Base-by-base conservation (phyloP, 1,284 basidiomycete genomes). In the Puccinia brachypodii region DNA sequence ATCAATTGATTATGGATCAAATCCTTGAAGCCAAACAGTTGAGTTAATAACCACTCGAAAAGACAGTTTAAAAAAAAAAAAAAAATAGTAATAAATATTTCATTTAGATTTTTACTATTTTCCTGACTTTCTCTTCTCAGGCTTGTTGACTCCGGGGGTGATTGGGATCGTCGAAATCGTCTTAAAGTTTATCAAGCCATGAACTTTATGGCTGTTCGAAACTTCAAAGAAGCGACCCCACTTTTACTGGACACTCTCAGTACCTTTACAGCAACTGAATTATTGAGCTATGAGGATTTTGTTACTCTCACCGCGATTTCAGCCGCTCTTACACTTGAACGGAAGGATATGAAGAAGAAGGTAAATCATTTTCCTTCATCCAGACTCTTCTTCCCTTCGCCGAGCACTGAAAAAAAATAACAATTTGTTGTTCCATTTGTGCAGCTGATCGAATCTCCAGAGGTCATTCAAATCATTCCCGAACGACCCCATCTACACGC, bases 111-210 rank as follows among this genome's bases (percentile, higher is more conserved):
- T 50, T 38, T 56, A n/a, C n/a, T n/a, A n/a, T 72, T 80, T 22
- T 58, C 33, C 25, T 36, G 9, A 16, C 16, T 44, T 68, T 22
- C 3, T 6, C 44, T 36, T 66, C 33, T 4, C 85, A 96, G 94
- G 83, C 88, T 98, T 47, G 93, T 98, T 74, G 95, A 98, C 85
- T 91, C 95, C 86, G 96, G 97, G 1, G 96, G 97, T 68, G 96
- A 99, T 87, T 99, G 96, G 96, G 96, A 99, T 87, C 89, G 97
- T 80, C 90, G 95, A 42, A 99, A 98, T 87, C 90, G 96, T 66
- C 91, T 98, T 84, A 99, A 98, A 87, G 96, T 98, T 56, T 99
- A 99, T 88, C 91, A 92, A 78, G 96, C 93, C 56, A 88, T 97
- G 0, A 93, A 97, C 86, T 88, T 92, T 42, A 88, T 97, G 47